phyloP scores from a whole-genome alignment of 768 basidiomycete species.

The Leccinellum rugosiceps region DNA sequence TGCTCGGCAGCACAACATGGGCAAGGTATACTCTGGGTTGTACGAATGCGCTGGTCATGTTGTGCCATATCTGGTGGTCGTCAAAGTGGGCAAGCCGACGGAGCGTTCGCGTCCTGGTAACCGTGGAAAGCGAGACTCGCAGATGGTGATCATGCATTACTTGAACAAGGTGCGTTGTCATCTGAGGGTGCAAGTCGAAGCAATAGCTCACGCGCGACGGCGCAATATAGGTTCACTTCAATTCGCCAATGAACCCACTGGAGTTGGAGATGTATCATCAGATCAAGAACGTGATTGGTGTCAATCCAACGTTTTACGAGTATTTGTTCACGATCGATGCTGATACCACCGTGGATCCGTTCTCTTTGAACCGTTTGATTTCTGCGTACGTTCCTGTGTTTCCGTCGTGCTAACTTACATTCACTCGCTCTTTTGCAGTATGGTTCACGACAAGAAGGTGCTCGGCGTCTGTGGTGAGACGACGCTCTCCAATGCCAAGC shows the following conservation, averaged over 20 bases:
- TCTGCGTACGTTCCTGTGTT: slow-evolving; percentile 59
- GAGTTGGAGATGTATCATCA: slow-evolving; percentile 99
- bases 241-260: slow-evolving; percentile 91
- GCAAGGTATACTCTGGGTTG: slow-evolving; percentile 93
- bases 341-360: slow-evolving; percentile 88
- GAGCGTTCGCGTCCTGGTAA: slow-evolving; percentile 94
- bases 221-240: slow-evolving; percentile 81
- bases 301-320: slow-evolving; percentile 98
- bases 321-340: slow-evolving; percentile 92
- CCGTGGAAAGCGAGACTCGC: slow-evolving; percentile 96
- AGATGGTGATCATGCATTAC: slow-evolving; percentile 95
- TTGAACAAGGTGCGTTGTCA: slow-evolving; percentile 76
- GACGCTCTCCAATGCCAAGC: slow-evolving; percentile 85
- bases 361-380: slow-evolving; percentile 85
- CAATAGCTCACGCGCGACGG: background rate
- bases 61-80: slow-evolving; percentile 89
- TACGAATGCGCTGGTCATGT: slow-evolving; percentile 95
- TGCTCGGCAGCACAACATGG: slow-evolving; percentile 96
- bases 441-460: slow-evolving; percentile 95
- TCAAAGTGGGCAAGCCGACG: slow-evolving; percentile 93
- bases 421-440: slow-evolving; percentile 44
- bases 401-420: background rate
- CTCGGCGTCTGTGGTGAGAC: slow-evolving; percentile 97
- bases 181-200: background rate
- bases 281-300: slow-evolving; percentile 99